Evolutionary conservation across 169 alveolate species (phyloP).

Genomic region (Theileria sp.): DNA sequence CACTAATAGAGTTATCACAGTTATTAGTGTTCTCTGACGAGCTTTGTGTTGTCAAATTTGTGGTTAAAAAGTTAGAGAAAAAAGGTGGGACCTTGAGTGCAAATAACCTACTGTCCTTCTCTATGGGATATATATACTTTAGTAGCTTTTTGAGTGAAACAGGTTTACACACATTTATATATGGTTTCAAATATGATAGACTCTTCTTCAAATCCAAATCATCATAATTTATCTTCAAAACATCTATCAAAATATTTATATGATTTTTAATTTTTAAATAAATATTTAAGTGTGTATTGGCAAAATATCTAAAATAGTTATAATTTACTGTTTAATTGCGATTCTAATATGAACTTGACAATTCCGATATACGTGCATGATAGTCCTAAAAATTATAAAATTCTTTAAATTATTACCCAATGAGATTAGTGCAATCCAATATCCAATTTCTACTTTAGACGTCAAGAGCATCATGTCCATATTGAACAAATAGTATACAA

Average conservation of each 20-base stretch:
- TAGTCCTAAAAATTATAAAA: conserved; percentile 17
- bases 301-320: neutral
- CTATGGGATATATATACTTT: conserved; percentile 55
- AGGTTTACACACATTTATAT: conserved; percentile 37
- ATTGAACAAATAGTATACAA: conserved; percentile 14
- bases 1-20: neutral
- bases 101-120: conserved; percentile 7
- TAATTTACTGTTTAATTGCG: conserved; percentile 20
- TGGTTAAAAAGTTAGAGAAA: conserved; percentile 5
- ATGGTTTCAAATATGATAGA: conserved; percentile 35
- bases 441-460: conserved; percentile 14
- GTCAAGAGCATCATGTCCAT: conserved; percentile 34
- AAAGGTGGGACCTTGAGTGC: conserved; percentile 25
- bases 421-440: conserved; percentile 50
- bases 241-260: neutral
- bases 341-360: conserved; percentile 43
- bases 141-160: conserved; percentile 49
- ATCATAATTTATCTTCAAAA: neutral
- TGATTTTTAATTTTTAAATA: conserved; percentile 1
- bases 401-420: conserved; percentile 22
- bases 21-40: neutral
- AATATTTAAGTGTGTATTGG: too few relatives aligned
- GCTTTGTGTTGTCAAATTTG: neutral
- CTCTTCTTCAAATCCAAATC: neutral
- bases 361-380: conserved; percentile 45